phyloP scores from a whole-genome alignment of 1,284 basidiomycete species.

The Hymenochaete sp. region DNA sequence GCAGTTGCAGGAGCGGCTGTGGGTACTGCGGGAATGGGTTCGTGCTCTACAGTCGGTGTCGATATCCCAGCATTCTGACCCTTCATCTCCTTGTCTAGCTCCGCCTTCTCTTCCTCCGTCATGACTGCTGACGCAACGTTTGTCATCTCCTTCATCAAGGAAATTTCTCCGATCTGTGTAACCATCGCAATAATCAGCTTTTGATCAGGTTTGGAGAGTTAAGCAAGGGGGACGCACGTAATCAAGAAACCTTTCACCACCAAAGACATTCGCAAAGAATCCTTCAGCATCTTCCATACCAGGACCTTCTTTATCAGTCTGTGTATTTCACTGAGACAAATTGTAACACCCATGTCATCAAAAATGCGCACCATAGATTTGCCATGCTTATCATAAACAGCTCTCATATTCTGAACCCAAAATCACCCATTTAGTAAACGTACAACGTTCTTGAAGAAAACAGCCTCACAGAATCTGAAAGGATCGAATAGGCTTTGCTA shows the following conservation, averaged over 20 bases:
- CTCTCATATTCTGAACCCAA: constrained; percentile 62
- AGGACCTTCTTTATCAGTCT: constrained; percentile 66
- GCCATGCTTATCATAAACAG: constrained; percentile 93
- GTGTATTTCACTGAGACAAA: constrained; percentile 3
- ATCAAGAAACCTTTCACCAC: constrained; percentile 79
- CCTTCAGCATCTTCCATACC: constrained; percentile 81
- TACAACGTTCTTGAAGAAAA: not conserved
- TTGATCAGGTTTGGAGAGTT: too few relatives aligned
- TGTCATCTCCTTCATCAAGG: constrained; percentile 87
- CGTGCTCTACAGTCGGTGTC: constrained; percentile 2
- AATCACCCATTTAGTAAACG: not conserved
- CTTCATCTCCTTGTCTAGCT: constrained; percentile 69
- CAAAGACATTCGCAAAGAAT: constrained; percentile 89
- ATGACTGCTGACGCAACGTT: constrained; percentile 71
- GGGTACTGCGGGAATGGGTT: not conserved
- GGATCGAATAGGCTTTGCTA: constrained; percentile 87
- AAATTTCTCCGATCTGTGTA: constrained; percentile 84
- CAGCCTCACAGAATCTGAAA: constrained; percentile 57
- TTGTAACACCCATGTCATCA: not conserved
- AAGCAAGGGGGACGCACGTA: constrained; percentile 66
- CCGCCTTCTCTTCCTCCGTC: constrained; percentile 87
- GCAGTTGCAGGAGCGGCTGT: constrained; percentile 1
- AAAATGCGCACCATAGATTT: constrained; percentile 62
- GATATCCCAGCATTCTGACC: constrained; percentile 9
- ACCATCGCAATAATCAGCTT: too few relatives aligned